Percentiles rank a stretch among this genome's conserved stretches.
phyloP scores from a whole-genome alignment of 768 basidiomycete species.

The Tulasnella sp. region DNA sequence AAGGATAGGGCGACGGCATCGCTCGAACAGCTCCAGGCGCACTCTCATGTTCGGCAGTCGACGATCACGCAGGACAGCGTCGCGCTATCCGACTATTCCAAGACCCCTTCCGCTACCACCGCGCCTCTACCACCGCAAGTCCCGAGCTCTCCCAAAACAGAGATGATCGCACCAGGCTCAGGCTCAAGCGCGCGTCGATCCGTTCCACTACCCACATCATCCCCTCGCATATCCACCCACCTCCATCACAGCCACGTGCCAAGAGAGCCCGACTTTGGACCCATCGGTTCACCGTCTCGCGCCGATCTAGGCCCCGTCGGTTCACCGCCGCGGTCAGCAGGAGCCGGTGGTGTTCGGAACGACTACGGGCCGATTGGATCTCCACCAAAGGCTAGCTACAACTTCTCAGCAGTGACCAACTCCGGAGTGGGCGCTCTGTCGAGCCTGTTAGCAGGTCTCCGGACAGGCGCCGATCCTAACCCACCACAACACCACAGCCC shows the following conservation, averaged over 20 bases:
- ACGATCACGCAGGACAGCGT: slow-evolving; percentile 5
- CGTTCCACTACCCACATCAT: slow-evolving; percentile 24
- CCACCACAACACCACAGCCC: background rate
- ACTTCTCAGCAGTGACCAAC: background rate
- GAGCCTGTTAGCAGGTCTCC: slow-evolving; percentile 8
- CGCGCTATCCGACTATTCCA: slow-evolving; percentile 9
- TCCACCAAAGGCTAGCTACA: background rate
- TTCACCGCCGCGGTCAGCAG: background rate
- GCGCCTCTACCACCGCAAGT: background rate
- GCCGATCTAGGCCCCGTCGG: slow-evolving; percentile 19
- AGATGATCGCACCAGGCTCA: background rate
- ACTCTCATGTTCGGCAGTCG: slow-evolving; percentile 1
- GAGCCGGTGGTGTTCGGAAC: background rate
- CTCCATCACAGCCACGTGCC: slow-evolving; percentile 21
- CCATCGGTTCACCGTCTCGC: slow-evolving; percentile 70
- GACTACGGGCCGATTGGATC: slow-evolving; percentile 14
- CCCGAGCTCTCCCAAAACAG: background rate
- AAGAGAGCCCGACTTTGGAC: slow-evolving; percentile 52
- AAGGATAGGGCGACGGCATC: background rate
- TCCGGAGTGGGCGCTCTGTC: slow-evolving; percentile 10
- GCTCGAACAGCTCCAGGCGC: slow-evolving; percentile 1
- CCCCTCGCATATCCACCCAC: slow-evolving; percentile 20
- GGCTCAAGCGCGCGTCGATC: background rate
- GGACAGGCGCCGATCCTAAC: background rate
- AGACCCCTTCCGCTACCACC: background rate